Evolutionary conservation across 2,329 filamentous ascomycete genomes (phyloP).

Genomic region (Neurospora sp.): DNA sequence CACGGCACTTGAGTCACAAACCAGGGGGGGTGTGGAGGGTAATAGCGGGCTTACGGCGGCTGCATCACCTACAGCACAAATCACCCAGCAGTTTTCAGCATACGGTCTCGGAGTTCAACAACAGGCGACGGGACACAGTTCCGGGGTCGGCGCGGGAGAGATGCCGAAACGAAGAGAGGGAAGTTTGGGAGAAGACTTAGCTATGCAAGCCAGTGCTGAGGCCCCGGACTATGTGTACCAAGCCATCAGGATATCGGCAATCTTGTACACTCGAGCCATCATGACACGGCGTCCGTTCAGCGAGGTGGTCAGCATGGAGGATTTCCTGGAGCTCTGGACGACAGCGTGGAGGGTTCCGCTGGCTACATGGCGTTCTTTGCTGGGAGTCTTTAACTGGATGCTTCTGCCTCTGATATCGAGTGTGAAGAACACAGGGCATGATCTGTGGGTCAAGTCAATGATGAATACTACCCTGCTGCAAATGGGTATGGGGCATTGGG

Average conservation of each 20-base stretch:
- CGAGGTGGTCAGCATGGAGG: slow-evolving; percentile 26
- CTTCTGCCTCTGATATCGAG: slow-evolving; percentile 32
- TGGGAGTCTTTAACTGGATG: slow-evolving; percentile 41
- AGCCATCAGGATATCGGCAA: slow-evolving; percentile 33
- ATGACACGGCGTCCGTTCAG: slow-evolving; percentile 31
- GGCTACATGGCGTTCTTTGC: slow-evolving; percentile 33
- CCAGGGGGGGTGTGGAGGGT: neutral
- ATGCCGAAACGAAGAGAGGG: neutral
- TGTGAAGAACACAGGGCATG: slow-evolving; percentile 28
- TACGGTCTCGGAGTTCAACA: slow-evolving; percentile 1
- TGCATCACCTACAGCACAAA: slow-evolving; percentile 1
- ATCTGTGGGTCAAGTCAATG: slow-evolving; percentile 36
- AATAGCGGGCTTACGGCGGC: neutral
- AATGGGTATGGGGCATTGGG: slow-evolving; percentile 39
- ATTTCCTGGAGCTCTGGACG: slow-evolving; percentile 35
- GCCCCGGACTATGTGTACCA: slow-evolving; percentile 35
- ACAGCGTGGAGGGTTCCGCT: slow-evolving; percentile 37
- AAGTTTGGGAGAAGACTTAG: neutral
- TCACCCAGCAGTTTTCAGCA: neutral
- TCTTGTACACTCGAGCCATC: slow-evolving; percentile 39
- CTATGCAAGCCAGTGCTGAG: slow-evolving; percentile 2
- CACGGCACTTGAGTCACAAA: neutral
- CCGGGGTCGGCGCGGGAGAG: neutral
- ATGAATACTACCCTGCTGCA: slow-evolving; percentile 33
- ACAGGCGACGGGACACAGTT: neutral